Evolutionary conservation across 345 rosid species (phyloP).

Genomic region (Schrenkiella parvula): DNA sequence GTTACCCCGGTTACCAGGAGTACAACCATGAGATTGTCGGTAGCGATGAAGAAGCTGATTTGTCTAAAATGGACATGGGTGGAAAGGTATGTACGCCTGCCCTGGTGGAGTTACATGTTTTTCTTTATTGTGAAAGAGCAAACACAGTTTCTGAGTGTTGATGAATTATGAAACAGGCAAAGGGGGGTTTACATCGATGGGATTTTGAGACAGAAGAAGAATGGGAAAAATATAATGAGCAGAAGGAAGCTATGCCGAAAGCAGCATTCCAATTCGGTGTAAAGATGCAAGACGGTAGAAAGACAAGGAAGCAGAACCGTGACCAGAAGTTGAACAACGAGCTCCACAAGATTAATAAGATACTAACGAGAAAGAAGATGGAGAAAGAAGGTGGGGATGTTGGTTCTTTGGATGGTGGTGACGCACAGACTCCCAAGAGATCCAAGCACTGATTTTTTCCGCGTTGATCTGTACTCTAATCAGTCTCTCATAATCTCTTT

Average conservation of each 20-base stretch:
- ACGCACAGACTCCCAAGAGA: constrained; percentile 30
- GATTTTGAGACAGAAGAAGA: constrained; percentile 99
- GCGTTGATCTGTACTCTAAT: neutral
- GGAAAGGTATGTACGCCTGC: constrained; percentile 55
- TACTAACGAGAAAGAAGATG: constrained; percentile 82
- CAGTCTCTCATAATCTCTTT: neutral
- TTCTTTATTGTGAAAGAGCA: neutral
- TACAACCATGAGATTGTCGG: constrained; percentile 88
- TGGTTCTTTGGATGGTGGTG: constrained; percentile 49
- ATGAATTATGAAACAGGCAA: constrained; percentile 56
- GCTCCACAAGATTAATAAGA: constrained; percentile 84
- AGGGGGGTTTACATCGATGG: constrained; percentile 96
- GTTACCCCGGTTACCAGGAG: constrained; percentile 98
- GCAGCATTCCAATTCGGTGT: constrained; percentile 98
- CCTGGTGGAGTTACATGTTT: neutral
- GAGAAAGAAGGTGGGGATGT: constrained; percentile 65
- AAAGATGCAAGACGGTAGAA: constrained; percentile 98
- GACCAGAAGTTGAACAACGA: constrained; percentile 94
- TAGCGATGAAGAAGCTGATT: constrained; percentile 92
- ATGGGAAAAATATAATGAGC: constrained; percentile 95
- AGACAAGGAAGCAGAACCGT: constrained; percentile 89
- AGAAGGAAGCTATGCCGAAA: constrained; percentile 99
- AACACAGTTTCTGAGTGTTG: neutral
- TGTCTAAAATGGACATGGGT: constrained; percentile 98
- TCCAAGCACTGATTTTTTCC: constrained; percentile 10